phyloP scores from a whole-genome alignment of 495 filamentous ascomycete species.

The Elasticomyces elasticus region DNA sequence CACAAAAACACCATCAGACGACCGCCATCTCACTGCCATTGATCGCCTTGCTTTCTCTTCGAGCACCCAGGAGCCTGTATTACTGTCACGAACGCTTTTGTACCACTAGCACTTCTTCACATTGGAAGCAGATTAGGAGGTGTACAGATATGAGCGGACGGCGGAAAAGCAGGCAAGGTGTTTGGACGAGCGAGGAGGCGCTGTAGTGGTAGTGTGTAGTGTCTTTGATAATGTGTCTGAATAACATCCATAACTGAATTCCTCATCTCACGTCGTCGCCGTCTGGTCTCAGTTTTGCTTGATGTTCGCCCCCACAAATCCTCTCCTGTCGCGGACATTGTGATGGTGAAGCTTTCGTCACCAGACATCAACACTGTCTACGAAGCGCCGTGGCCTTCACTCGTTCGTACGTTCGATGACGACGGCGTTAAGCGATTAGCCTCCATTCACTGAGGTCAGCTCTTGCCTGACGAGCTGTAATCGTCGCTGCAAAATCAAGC shows the following conservation, averaged over 20 bases:
- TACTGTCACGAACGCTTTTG: background rate
- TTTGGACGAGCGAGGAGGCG: background rate
- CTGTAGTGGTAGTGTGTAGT: constrained; percentile 3
- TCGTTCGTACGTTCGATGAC: too few species aligned
- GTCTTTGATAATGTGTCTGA: background rate
- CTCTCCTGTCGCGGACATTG: too few species aligned
- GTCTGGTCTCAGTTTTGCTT: too few species aligned
- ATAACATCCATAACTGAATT: background rate
- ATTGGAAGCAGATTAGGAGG: background rate
- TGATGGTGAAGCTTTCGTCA: too few species aligned
- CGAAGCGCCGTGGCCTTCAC: too few species aligned
- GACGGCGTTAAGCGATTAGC: too few species aligned
- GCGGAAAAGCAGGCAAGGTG: background rate
- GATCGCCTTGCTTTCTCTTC: background rate
- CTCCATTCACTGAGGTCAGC: too few species aligned
- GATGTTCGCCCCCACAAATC: too few species aligned
- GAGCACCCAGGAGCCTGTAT: background rate
- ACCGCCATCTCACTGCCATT: constrained; percentile 1
- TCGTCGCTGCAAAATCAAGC: background rate
- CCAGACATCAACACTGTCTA: too few species aligned
- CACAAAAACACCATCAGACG: background rate
- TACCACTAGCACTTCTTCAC: background rate
- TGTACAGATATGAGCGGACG: background rate
- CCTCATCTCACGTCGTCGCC: background rate
- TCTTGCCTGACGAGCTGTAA: background rate